Evolutionary conservation across 495 filamentous ascomycete species (phyloP).

Genomic region (Tuber borchii): DNA sequence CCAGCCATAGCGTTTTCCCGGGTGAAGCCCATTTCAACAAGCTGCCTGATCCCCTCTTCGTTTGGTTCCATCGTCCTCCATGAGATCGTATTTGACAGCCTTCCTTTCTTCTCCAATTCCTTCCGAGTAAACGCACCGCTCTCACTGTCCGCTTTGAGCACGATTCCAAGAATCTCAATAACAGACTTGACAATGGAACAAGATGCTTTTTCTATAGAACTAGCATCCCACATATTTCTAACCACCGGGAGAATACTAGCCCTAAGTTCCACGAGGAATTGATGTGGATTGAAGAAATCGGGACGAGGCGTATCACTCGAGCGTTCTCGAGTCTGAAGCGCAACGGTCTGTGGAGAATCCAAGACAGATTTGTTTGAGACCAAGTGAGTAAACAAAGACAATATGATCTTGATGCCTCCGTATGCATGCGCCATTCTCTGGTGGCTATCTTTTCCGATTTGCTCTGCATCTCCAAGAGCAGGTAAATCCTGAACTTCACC

Average conservation of each 20-base stretch:
- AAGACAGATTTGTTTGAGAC: slow-evolving; percentile 67
- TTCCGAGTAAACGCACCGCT: slow-evolving; percentile 45
- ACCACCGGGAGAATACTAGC: slow-evolving; percentile 74
- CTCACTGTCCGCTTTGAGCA: slow-evolving; percentile 72
- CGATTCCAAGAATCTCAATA: slow-evolving; percentile 74
- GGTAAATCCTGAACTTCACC: slow-evolving; percentile 54
- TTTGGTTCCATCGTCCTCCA: slow-evolving; percentile 42
- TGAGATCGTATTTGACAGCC: slow-evolving; percentile 43
- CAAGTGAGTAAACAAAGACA: slow-evolving; percentile 70
- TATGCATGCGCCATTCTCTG: slow-evolving; percentile 53
- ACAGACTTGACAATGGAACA: slow-evolving; percentile 68
- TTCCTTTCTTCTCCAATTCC: slow-evolving; percentile 41
- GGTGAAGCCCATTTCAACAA: slow-evolving; percentile 40
- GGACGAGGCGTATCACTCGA: slow-evolving; percentile 50
- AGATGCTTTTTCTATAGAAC: slow-evolving; percentile 62
- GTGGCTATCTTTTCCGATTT: slow-evolving; percentile 45
- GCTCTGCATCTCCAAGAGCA: slow-evolving; percentile 44
- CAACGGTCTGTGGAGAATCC: slow-evolving; percentile 63
- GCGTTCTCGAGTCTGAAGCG: slow-evolving; percentile 54
- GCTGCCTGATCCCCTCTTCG: slow-evolving; percentile 35
- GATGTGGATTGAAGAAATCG: slow-evolving; percentile 64
- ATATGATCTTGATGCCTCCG: slow-evolving; percentile 73
- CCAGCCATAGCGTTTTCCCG: slow-evolving; percentile 31
- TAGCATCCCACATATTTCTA: slow-evolving; percentile 73
- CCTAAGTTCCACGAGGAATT: slow-evolving; percentile 82